These are phyloP conservation scores for Anaeromyces robustus DNA, from an alignment of 192 early-diverging fungal genomes.

Conservation along the genomic window DNA sequence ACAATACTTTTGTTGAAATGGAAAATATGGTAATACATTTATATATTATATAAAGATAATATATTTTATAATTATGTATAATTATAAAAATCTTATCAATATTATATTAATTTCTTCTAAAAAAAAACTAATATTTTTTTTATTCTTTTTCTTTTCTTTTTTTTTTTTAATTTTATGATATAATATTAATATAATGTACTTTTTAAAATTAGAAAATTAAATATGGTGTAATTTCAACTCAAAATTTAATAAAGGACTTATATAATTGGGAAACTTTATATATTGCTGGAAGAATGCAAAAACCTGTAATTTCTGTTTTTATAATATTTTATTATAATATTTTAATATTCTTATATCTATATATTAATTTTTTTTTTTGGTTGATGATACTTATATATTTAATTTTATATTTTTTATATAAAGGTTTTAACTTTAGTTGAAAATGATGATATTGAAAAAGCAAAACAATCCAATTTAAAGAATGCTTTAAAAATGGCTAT, in stretches of 20 bases:
- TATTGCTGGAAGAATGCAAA: constrained; percentile 90
- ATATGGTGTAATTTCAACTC: constrained; percentile 92
- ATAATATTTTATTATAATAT: too few species aligned
- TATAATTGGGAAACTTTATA: constrained; percentile 92
- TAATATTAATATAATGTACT: not conserved
- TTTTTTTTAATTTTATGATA: not conserved
- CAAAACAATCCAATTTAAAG: constrained; percentile 71
- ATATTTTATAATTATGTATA: too few species aligned
- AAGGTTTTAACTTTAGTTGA: constrained; percentile 61
- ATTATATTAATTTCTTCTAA: too few species aligned
- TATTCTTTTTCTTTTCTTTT: constrained; percentile 3
- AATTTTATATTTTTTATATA: not conserved
- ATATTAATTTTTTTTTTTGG: too few species aligned
- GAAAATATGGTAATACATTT: constrained; percentile 55
- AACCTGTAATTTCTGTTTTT: constrained; percentile 49
- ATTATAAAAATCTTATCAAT: too few species aligned
- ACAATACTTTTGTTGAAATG: constrained; percentile 81
- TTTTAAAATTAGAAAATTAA: constrained; percentile 49
- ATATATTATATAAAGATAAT: constrained; percentile 1
- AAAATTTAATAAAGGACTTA: constrained; percentile 70
- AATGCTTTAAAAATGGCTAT: constrained; percentile 71
- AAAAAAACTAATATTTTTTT: too few species aligned
- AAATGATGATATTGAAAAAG: constrained; percentile 54
- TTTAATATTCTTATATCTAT: too few species aligned
- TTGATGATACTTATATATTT: constrained; percentile 1